These are phyloP conservation scores for Punctularia strigosozonata DNA, from an alignment of 768 basidiomycete species.

Conservation along the genomic window DNA sequence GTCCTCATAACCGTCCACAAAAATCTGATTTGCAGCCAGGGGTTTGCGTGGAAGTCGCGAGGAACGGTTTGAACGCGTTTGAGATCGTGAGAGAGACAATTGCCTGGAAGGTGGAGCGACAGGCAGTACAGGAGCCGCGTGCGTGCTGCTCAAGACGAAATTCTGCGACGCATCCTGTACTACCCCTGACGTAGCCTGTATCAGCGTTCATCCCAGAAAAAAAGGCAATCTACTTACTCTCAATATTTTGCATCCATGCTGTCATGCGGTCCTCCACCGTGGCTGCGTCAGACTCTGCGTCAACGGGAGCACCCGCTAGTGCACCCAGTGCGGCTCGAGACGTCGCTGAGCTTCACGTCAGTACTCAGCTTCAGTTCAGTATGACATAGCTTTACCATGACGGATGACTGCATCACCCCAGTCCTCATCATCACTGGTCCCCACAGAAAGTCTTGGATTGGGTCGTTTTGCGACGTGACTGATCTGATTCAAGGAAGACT, in stretches of 20 bases:
- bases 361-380: too few relatives aligned
- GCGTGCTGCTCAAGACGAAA: slow-evolving; percentile 42
- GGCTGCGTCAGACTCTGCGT: too few relatives aligned
- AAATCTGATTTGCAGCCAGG: slow-evolving; percentile 62
- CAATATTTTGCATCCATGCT: slow-evolving; percentile 73
- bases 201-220: background rate
- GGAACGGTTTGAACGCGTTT: too few relatives aligned
- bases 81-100: slow-evolving; percentile 25
- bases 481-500: slow-evolving; percentile 44
- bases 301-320: too few relatives aligned
- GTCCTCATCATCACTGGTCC: slow-evolving; percentile 25
- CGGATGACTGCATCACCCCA: slow-evolving; percentile 37
- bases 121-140: slow-evolving; percentile 50
- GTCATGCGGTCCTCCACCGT: slow-evolving; percentile 56
- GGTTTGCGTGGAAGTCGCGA: slow-evolving; percentile 51
- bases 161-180: slow-evolving; percentile 72
- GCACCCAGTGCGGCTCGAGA: too few relatives aligned
- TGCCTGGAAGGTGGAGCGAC: slow-evolving; percentile 44
- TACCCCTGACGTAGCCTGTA: slow-evolving; percentile 38
- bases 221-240: slow-evolving; percentile 41
- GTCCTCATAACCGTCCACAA: slow-evolving; percentile 33
- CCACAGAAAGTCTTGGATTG: slow-evolving; percentile 31
- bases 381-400: slow-evolving; percentile 23
- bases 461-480: slow-evolving; percentile 25
- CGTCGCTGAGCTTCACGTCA: background rate